Evolutionary conservation across 202 grass and related monocot species (phyloP).

Genomic region (Tripidium arundinaceum): DNA sequence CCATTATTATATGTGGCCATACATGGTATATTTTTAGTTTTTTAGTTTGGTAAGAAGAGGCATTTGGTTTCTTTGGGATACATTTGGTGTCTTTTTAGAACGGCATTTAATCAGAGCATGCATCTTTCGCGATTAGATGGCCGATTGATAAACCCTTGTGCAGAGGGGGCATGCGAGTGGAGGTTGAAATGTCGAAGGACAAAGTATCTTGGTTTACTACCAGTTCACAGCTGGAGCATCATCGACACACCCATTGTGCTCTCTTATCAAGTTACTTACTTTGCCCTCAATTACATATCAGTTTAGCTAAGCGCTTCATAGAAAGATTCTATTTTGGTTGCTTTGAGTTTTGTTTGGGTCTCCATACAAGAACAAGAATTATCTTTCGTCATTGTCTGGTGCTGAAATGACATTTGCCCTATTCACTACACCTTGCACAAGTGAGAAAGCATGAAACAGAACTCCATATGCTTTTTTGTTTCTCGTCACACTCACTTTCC

Average conservation of each 20-base stretch:
- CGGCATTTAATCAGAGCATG: too few relatives aligned
- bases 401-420: slow-evolving; percentile 34
- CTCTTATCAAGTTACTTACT: too few relatives aligned
- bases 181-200: not conserved
- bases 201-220: not conserved
- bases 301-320: not conserved
- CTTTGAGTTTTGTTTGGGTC: slow-evolving; percentile 15
- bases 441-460: not conserved
- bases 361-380: slow-evolving; percentile 30
- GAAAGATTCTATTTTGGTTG: slow-evolving; percentile 31
- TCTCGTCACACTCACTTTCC: not conserved
- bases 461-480: not conserved
- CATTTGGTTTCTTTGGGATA: too few relatives aligned
- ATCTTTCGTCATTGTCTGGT: not conserved
- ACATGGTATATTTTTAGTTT: too few relatives aligned
- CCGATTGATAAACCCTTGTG: not conserved
- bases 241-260: not conserved
- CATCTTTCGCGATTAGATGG: too few relatives aligned
- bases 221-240: not conserved
- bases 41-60: too few relatives aligned
- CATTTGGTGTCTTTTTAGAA: too few relatives aligned
- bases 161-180: not conserved
- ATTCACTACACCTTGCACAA: slow-evolving; percentile 11
- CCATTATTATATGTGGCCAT: too few relatives aligned
- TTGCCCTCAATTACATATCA: not conserved